Conservation (phyloP, 257 asterid genomes). For the Solanum tarijense region DNA sequence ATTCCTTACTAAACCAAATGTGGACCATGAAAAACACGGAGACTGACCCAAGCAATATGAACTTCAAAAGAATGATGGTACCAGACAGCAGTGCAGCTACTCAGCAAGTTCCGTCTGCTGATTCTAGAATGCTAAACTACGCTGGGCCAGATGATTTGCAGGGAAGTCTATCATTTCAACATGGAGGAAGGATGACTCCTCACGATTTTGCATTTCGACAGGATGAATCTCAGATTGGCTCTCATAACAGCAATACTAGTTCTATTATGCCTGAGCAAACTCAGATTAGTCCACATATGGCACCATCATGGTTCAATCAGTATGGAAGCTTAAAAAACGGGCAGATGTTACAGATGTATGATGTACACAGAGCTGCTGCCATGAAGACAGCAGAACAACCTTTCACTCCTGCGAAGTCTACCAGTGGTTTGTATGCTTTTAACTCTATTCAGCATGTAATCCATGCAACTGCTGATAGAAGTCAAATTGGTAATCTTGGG, state of each 20-base stretch:
- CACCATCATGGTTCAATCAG: slow-evolving; percentile 79
- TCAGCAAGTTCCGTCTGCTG: slow-evolving; percentile 30
- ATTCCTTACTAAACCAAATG: slow-evolving; percentile 47
- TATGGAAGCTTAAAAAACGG: slow-evolving; percentile 59
- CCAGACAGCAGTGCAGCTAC: slow-evolving; percentile 27
- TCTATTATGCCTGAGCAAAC: slow-evolving; percentile 19
- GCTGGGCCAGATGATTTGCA: slow-evolving; percentile 26
- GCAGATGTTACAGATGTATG: slow-evolving; percentile 30
- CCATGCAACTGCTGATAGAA: slow-evolving; percentile 24
- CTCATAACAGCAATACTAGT: slow-evolving; percentile 2
- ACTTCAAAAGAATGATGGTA: slow-evolving; percentile 50
- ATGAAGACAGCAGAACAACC: slow-evolving; percentile 33
- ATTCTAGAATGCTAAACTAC: slow-evolving; percentile 29
- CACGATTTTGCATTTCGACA: slow-evolving; percentile 25
- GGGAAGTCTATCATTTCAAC: slow-evolving; percentile 24
- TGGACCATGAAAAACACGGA: slow-evolving; percentile 36
- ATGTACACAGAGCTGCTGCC: slow-evolving; percentile 22
- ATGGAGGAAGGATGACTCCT: slow-evolving; percentile 32
- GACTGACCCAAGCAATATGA: slow-evolving; percentile 41
- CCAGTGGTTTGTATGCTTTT: slow-evolving; percentile 22
- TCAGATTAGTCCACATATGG: slow-evolving; percentile 63
- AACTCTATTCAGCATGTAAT: slow-evolving; percentile 31
- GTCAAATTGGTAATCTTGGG: slow-evolving; percentile 20
- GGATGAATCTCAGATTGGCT: slow-evolving; percentile 19
- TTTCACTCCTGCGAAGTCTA: slow-evolving; percentile 25